Conservation (phyloP, 116 monocot species). For the Phalaenopsis hybrid region DNA sequence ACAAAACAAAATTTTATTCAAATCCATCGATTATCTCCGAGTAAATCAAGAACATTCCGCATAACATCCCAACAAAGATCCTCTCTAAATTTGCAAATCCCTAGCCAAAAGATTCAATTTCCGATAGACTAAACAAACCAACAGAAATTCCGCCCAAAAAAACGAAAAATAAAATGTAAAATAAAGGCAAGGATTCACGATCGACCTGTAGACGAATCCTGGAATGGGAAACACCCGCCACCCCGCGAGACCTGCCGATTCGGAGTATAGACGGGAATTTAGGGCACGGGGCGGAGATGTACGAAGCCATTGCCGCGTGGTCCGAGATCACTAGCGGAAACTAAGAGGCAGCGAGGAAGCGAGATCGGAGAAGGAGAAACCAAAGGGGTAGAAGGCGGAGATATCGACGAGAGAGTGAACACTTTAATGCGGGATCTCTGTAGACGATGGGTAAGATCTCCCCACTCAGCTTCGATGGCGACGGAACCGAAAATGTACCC, state of each 20-base stretch:
- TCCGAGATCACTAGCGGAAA: not conserved
- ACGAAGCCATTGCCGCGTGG: conserved; percentile 23
- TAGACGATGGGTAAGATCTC: too few species aligned
- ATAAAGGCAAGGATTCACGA: not conserved
- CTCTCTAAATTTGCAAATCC: not conserved
- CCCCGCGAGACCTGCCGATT: not conserved
- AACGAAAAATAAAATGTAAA: not conserved
- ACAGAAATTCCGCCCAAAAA: not conserved
- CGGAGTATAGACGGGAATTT: conserved; percentile 20
- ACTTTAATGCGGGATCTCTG: too few species aligned
- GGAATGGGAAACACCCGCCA: not conserved
- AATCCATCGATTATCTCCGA: not conserved
- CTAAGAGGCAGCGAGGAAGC: not conserved
- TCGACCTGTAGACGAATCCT: conserved; percentile 7
- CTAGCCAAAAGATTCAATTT: not conserved
- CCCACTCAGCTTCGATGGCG: too few species aligned
- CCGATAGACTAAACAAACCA: not conserved
- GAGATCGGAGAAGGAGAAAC: not conserved
- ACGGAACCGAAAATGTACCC: too few species aligned
- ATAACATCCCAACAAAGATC: not conserved
- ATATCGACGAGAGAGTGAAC: too few species aligned
- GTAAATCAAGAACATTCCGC: not conserved
- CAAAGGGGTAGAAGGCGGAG: too few species aligned
- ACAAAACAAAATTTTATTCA: not conserved
- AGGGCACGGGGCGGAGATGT: conserved; percentile 48